These are phyloP conservation scores for Paramecium primaurelia DNA, from an alignment of 73 alveolate species.

Conservation along the genomic window DNA sequence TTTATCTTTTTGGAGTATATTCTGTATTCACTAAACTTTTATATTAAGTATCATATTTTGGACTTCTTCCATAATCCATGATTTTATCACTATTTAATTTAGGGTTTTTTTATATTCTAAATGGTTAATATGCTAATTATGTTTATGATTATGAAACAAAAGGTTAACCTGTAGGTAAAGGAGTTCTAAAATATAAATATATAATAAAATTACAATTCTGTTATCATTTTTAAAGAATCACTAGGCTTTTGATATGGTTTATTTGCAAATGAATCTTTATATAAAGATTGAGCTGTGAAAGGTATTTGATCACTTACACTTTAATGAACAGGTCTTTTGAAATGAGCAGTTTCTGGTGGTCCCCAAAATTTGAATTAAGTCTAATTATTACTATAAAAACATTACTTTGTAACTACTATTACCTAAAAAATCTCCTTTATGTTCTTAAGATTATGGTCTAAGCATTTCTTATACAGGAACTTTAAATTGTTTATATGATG, in stretches of 20 bases:
- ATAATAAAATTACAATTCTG: slow-evolving; percentile 1
- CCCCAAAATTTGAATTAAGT: slow-evolving; percentile 20
- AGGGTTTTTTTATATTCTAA: neutral
- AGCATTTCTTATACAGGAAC: neutral
- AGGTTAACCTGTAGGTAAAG: slow-evolving; percentile 32
- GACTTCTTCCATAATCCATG: neutral
- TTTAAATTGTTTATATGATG: neutral
- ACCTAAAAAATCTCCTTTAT: slow-evolving; percentile 26
- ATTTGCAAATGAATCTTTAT: neutral
- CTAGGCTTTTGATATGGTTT: neutral
- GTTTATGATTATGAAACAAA: neutral
- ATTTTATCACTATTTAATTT: neutral
- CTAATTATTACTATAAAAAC: neutral
- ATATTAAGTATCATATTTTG: neutral
- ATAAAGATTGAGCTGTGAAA: neutral
- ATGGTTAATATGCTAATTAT: slow-evolving; percentile 22
- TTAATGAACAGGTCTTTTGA: slow-evolving; percentile 3
- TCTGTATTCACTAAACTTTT: neutral
- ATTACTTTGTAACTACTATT: neutral
- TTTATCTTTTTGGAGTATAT: slow-evolving; percentile 33
- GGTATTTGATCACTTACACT: slow-evolving; percentile 35
- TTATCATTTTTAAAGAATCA: neutral
- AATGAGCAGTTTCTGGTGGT: slow-evolving; percentile 40
- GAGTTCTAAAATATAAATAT: neutral
- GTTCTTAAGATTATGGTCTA: slow-evolving; percentile 14